Conservation (phyloP, 805 yeast species). For the Lipomyces orientalis region DNA sequence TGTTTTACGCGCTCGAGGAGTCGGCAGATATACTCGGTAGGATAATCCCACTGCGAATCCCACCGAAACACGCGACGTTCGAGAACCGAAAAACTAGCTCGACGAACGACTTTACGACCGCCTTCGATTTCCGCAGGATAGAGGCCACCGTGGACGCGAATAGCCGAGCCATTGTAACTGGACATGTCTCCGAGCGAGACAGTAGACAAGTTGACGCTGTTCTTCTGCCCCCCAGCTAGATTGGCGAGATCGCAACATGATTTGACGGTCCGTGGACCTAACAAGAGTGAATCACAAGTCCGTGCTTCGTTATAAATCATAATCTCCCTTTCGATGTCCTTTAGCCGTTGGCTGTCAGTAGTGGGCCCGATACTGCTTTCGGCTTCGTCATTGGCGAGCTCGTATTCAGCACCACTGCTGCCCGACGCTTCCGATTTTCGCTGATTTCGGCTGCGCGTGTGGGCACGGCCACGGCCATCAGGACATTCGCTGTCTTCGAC, state of each 20-base stretch:
- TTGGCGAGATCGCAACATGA: slow-evolving; percentile 10
- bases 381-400: background rate
- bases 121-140: background rate
- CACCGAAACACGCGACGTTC: slow-evolving; percentile 40
- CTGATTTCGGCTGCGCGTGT: background rate
- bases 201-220: background rate
- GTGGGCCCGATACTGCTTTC: background rate
- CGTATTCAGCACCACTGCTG: background rate
- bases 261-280: background rate
- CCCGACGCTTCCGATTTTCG: background rate
- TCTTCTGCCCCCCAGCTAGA: background rate
- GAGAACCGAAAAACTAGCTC: slow-evolving; percentile 49
- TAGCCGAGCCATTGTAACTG: background rate
- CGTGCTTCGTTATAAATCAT: background rate
- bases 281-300: background rate
- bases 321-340: slow-evolving; percentile 17
- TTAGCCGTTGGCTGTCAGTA: slow-evolving; percentile 4
- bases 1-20: slow-evolving; percentile 39
- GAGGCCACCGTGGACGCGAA: background rate
- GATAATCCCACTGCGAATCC: slow-evolving; percentile 36
- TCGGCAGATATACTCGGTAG: slow-evolving; percentile 16
- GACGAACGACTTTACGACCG: slow-evolving; percentile 35
- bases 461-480: background rate
- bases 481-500: slow-evolving; percentile 7
- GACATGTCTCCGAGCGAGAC: background rate